Evolutionary conservation across 1,284 basidiomycete genomes (phyloP).

Genomic region (Rhodotorula sp.): DNA sequence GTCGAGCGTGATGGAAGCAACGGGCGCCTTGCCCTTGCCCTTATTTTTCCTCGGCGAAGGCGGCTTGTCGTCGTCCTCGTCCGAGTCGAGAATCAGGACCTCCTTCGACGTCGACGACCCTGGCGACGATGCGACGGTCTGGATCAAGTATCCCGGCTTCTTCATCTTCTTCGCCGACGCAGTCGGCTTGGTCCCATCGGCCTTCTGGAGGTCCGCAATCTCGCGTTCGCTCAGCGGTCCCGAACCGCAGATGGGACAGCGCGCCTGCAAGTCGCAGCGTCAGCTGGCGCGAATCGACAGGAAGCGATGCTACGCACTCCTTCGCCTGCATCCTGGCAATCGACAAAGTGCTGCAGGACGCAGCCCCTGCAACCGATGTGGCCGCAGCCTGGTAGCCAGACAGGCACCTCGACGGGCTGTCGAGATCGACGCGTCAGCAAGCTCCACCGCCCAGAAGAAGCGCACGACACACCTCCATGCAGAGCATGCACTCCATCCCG

Average conservation of each 20-base stretch:
- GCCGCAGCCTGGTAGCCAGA: slow-evolving; percentile 49
- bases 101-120: slow-evolving; percentile 20
- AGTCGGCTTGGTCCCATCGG: slow-evolving; percentile 14
- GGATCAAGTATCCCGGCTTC: slow-evolving; percentile 28
- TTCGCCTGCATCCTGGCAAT: slow-evolving; percentile 65
- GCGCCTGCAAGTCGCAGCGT: slow-evolving; percentile 11
- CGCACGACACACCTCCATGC: slow-evolving; percentile 44
- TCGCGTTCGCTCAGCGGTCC: slow-evolving; percentile 30
- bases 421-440: neutral
- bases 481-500: slow-evolving; percentile 48
- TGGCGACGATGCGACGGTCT: slow-evolving; percentile 18
- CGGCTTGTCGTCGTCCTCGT: slow-evolving; percentile 25
- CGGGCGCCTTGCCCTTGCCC: slow-evolving; percentile 13
- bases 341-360: slow-evolving; percentile 65
- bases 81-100: slow-evolving; percentile 34
- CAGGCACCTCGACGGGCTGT: slow-evolving; percentile 38
- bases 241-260: slow-evolving; percentile 29
- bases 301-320: slow-evolving; percentile 49
- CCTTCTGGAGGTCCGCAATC: slow-evolving; percentile 17
- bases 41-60: neutral
- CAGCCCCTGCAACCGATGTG: slow-evolving; percentile 70
- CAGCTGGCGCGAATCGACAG: too few relatives aligned
- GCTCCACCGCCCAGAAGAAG: too few relatives aligned
- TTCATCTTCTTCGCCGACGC: neutral
- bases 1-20: slow-evolving; percentile 24